phyloP scores from a whole-genome alignment of 2,329 filamentous ascomycete genomes.

The Exophiala calicioides region DNA sequence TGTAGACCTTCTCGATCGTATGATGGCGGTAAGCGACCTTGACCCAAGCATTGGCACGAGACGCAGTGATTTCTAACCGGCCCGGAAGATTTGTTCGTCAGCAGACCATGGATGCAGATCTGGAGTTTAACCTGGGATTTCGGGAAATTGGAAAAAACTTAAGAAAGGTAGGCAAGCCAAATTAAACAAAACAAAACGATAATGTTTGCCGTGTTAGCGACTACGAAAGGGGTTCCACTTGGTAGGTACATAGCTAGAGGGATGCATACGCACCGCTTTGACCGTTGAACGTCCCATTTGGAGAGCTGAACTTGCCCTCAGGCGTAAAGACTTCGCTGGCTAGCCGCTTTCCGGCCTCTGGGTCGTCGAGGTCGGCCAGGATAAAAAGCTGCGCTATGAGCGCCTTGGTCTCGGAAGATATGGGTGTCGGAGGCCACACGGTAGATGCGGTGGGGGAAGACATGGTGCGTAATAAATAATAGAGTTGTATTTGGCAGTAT shows the following conservation, averaged over 20 bases:
- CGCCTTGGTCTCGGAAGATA: neutral
- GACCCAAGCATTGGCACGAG: neutral
- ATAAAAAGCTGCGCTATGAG: neutral
- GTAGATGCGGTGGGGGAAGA: neutral
- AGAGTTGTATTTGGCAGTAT: neutral
- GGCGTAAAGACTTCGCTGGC: conserved; percentile 2
- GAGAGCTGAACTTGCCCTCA: neutral
- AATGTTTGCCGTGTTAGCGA: too few species aligned
- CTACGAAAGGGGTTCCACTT: too few species aligned
- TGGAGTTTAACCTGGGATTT: too few species aligned
- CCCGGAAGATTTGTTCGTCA: too few species aligned
- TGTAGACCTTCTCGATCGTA: neutral
- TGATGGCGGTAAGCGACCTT: neutral
- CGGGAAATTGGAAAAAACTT: too few species aligned
- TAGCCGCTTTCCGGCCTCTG: neutral
- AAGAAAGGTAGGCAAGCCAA: too few species aligned
- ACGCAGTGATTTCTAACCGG: neutral
- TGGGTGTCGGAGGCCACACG: neutral
- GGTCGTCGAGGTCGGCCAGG: neutral
- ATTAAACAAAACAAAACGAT: too few species aligned
- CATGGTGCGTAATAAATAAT: neutral
- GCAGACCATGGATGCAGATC: too few species aligned
- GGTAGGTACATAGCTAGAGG: neutral
- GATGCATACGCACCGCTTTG: neutral
- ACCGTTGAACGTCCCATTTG: neutral